These are phyloP conservation scores for Pholiota molesta DNA, from an alignment of 768 basidiomycete species.

Conservation along the genomic window DNA sequence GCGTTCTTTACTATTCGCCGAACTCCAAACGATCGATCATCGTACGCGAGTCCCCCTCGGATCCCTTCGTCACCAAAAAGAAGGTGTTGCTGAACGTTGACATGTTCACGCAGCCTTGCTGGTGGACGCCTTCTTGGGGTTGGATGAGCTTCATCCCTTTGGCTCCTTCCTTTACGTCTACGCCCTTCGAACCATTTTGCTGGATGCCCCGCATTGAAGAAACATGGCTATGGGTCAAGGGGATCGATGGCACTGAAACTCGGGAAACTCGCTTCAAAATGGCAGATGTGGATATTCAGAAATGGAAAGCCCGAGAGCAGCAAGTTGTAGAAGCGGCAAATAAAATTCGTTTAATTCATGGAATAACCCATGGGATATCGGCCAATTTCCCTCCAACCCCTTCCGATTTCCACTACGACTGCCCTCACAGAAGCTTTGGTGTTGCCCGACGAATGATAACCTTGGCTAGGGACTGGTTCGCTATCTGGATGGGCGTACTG, in stretches of 20 bases:
- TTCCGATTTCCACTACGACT: conserved; percentile 8
- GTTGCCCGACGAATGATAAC: conserved; percentile 9
- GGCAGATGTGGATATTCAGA: background rate
- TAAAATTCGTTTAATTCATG: background rate
- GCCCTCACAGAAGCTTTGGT: background rate
- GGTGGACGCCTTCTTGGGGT: conserved; percentile 10
- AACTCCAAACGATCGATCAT: conserved; percentile 4
- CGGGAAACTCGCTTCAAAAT: conserved; percentile 1
- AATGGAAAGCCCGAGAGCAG: conserved; percentile 1
- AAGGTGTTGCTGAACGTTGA: background rate
- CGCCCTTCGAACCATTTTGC: conserved; percentile 7
- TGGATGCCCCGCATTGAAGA: conserved; percentile 7
- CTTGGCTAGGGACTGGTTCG: conserved; percentile 11
- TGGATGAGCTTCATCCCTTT: conserved; percentile 15
- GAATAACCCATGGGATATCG: conserved; percentile 1
- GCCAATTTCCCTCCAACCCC: conserved; percentile 2
- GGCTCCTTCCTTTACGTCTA: conserved; percentile 4
- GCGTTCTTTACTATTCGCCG: conserved; percentile 12
- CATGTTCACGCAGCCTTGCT: conserved; percentile 10
- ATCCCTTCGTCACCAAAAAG: background rate
- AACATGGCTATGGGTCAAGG: background rate
- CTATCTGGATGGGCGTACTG: conserved; percentile 16
- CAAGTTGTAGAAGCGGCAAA: background rate
- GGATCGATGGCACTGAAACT: background rate
- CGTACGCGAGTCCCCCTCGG: background rate